Evolutionary conservation across 1,284 basidiomycete species (phyloP), one percentile per base, ranked within the genome.

Genomic region (Ustilago lituana): DNA sequence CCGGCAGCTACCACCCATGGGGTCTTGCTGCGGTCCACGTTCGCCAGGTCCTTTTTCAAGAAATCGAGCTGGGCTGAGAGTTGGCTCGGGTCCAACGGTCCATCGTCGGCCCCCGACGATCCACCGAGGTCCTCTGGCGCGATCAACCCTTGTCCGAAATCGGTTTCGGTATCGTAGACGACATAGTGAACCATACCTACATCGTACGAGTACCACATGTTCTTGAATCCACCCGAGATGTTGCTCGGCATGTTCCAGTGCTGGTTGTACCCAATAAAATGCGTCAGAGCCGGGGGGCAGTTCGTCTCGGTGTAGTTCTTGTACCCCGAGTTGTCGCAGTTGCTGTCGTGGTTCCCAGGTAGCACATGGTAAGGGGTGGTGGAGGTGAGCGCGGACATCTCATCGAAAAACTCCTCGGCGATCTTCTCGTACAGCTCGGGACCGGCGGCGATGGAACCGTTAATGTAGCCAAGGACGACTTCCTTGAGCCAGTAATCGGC

Each of bases 1-100:
- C 76, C 80, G n/a, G 77, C 65, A 17, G 77, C 81, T 32, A 83
- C 43, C 15, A 83, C 76, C 82, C 82, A 83, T 12, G 82, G 82
- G 5, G 82, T 83, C 66, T 79, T 73, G 36, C 17, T 56, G 12
- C 82, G 69, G 64, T 83, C 76, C 6, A 83, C 79, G 9, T 49
- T 53, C 4, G 78, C 80, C 26, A 83, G 73, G 55, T 83, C 81
- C 26, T 74, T 61, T 36, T 79, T 53, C 23, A 78, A 41, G 29
- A 50, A 73, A 8, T 60, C 57, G 6, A 65, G 19, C 44, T 73
- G 70, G 9, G 54, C 49, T 4, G 20, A 41, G 26, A 31, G 27
- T 2, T 26, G 31, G 15, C 9, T 29, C 15, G 51, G 44, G 26
- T 46, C 44, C 4, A 45, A 32, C 17, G 53, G 44, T 10, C 57